phyloP scores from a whole-genome alignment of 495 filamentous ascomycete genomes.

The Terfezia boudieri region DNA sequence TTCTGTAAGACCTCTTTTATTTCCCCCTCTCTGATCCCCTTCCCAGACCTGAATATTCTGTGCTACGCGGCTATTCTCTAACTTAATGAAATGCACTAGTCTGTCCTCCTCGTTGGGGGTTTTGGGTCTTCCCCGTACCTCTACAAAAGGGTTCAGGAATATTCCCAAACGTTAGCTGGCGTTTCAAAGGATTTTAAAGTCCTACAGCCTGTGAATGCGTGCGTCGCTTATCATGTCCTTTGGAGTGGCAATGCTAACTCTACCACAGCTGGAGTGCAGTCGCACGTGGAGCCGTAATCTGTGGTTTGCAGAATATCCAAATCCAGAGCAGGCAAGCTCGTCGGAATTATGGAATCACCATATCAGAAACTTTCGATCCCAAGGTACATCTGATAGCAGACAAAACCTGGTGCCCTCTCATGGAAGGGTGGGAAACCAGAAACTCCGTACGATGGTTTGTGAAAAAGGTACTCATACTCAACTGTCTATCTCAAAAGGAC shows the following conservation, averaged over 20 bases:
- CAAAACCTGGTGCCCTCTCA: no score
- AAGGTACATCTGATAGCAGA: no score
- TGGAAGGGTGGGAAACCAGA: no score
- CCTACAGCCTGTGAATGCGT: constrained; percentile 1
- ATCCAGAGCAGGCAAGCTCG: constrained; percentile 7
- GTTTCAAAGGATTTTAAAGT: background rate
- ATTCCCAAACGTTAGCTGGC: background rate
- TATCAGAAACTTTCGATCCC: no score
- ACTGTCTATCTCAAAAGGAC: no score
- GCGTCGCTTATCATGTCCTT: background rate
- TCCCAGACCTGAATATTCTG: no score
- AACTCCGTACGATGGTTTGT: no score
- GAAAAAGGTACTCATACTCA: no score
- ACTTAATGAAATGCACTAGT: background rate
- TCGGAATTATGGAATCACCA: constrained; percentile 1
- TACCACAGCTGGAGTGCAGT: background rate
- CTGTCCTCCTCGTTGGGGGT: background rate
- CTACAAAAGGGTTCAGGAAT: background rate
- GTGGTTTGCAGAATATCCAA: constrained; percentile 1
- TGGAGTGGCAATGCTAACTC: background rate
- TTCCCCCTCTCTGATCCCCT: background rate
- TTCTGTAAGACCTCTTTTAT: constrained; percentile 5
- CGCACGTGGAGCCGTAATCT: background rate
- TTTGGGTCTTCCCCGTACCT: background rate
- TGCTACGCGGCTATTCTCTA: no score